Conservation (phyloP, 2,329 filamentous ascomycete species). For the Cordyceps fumosorosea region DNA sequence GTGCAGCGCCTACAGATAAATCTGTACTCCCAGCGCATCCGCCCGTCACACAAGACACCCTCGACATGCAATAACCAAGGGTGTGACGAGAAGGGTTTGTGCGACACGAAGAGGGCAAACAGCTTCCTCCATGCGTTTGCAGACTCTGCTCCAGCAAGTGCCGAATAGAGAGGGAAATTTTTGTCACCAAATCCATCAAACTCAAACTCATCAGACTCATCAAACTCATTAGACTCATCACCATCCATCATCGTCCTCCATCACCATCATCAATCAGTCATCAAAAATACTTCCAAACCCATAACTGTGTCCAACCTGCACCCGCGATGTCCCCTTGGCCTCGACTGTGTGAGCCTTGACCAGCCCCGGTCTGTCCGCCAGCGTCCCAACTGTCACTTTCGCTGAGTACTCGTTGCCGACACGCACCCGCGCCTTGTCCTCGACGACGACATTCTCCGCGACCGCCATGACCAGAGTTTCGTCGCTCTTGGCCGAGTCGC, state of each 20-base stretch:
- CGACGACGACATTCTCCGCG: neutral
- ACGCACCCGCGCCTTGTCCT: neutral
- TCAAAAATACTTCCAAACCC: slow-evolving; percentile 6
- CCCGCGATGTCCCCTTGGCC: slow-evolving; percentile 4
- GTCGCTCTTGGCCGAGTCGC: slow-evolving; percentile 3
- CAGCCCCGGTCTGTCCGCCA: neutral
- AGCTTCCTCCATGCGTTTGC: neutral
- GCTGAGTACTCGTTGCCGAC: slow-evolving; percentile 1
- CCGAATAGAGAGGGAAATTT: too few relatives aligned
- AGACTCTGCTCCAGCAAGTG: neutral
- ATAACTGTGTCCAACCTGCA: slow-evolving; percentile 10
- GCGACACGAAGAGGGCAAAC: neutral
- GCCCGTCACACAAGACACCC: neutral
- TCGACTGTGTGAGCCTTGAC: neutral
- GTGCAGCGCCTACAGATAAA: neutral
- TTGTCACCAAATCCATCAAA: neutral
- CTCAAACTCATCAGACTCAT: neutral
- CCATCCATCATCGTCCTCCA: neutral
- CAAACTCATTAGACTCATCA: neutral
- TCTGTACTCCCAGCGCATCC: neutral
- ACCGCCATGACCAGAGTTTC: neutral
- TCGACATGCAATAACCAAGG: neutral
- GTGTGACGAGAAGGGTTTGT: neutral
- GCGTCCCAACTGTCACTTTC: neutral
- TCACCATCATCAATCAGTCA: neutral